Evolutionary conservation across 768 basidiomycete genomes (phyloP).

Genomic region (Kwoniella pini): DNA sequence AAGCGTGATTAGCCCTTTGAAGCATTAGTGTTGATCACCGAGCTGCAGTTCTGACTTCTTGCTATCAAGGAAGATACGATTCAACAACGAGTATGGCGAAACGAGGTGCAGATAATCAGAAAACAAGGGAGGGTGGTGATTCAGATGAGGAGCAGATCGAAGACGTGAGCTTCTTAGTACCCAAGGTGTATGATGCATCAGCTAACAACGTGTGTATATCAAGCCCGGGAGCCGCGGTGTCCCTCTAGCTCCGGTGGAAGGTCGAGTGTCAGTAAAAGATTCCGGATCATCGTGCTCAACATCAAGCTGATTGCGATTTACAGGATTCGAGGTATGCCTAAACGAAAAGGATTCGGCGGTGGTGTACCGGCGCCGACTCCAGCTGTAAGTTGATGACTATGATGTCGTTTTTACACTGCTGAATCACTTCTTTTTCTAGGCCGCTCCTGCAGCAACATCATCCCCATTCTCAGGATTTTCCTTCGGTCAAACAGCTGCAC

Average conservation of each 20-base stretch:
- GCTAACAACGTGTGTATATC: background rate
- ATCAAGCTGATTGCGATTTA: slow-evolving; percentile 7
- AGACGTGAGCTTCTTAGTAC: slow-evolving; percentile 28
- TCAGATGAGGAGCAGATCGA: slow-evolving; percentile 33
- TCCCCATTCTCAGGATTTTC: slow-evolving; percentile 35
- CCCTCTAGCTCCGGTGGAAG: slow-evolving; percentile 41
- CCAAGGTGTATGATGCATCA: background rate
- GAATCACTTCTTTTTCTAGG: background rate
- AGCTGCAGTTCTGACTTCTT: too few species aligned
- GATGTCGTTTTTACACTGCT: background rate
- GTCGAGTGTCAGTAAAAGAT: slow-evolving; percentile 34
- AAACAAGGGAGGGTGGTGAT: slow-evolving; percentile 42
- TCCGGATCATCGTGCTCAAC: background rate
- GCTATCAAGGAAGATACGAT: background rate
- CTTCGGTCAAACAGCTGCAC: slow-evolving; percentile 23
- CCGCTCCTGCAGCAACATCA: slow-evolving; percentile 13
- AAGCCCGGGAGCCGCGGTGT: slow-evolving; percentile 31
- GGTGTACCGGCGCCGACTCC: slow-evolving; percentile 1
- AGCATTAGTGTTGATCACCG: too few species aligned
- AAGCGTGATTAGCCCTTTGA: too few species aligned
- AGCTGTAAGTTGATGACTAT: background rate
- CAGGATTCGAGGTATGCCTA: slow-evolving; percentile 49
- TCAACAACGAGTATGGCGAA: slow-evolving; percentile 46
- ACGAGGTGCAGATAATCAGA: slow-evolving; percentile 49
- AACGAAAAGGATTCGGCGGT: slow-evolving; percentile 36